phyloP scores from a whole-genome alignment of 306 rosid genomes.

The Cyamopsis tetragonoloba region DNA sequence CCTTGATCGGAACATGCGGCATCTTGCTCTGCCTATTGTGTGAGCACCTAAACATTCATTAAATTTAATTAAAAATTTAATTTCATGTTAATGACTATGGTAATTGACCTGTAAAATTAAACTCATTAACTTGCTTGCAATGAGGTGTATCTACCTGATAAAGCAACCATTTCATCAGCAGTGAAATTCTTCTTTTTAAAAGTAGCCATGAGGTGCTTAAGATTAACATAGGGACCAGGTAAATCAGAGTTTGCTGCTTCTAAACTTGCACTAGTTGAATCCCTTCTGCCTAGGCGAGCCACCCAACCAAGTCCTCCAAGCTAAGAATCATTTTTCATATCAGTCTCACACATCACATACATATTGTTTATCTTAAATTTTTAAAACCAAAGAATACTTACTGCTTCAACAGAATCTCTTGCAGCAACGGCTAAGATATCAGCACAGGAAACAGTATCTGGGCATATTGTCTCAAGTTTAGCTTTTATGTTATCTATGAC shows the following conservation, averaged over 20 bases:
- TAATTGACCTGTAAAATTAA: not conserved
- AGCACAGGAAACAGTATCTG: conserved; percentile 42
- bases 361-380: not conserved
- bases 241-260: conserved; percentile 30
- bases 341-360: not conserved
- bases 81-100: no score
- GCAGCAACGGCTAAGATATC: conserved; percentile 49
- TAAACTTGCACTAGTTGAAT: conserved; percentile 46
- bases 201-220: conserved; percentile 27
- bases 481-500: conserved; percentile 40
- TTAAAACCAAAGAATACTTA: not conserved
- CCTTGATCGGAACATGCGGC: conserved; percentile 28
- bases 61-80: not conserved
- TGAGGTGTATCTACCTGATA: conserved; percentile 6
- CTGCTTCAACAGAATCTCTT: conserved; percentile 39
- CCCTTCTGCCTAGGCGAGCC: conserved; percentile 49
- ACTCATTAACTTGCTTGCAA: no score
- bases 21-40: conserved; percentile 43
- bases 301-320: conserved; percentile 41
- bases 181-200: conserved; percentile 46
- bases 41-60: conserved; percentile 39
- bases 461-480: conserved; percentile 24
- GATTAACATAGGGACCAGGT: conserved; percentile 36
- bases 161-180: conserved; percentile 37
- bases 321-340: conserved; percentile 17